Base-by-base conservation (phyloP, 805 yeast species). In the Clavispora asparagi region DNA sequence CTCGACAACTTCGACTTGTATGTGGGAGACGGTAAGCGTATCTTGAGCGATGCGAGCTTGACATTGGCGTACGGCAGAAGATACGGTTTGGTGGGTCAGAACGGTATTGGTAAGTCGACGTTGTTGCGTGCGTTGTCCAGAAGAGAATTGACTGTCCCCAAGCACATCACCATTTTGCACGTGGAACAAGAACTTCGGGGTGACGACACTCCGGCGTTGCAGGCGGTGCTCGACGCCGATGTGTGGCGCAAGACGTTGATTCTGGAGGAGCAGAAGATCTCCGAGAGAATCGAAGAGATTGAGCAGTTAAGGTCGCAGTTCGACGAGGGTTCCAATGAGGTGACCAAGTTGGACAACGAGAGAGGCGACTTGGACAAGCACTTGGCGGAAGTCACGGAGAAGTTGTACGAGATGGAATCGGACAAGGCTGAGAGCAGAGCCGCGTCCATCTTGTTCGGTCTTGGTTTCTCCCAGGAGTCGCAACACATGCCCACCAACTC, bases 61-160 rank as follows among this genome's bases (percentile, higher is more conserved):
- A 83, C 96, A 1, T 77, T 94, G 53, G 83, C 96, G 27, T 84
- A 84, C 63, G 99, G 99, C 45, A 89, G 87, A 65, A 81, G 98
- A 64, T 94, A 94, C 58, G 99, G 99, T 81, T 71, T 94, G 44
- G 97, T 94, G 39, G 99, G 99, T 67, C 95, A 91, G 64, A 94
- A 94, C 73, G 99, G 99, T 92, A 91, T 94, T 56, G 99, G 99
- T 83, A 94, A 94, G 67, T 91, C 98, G 39, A 94, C 99, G 0
- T 71, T 94, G 44, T 73, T 94, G 62, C 78, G 88, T 55, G 99
- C 99, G 0, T 72, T 94, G 44, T 85, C 97, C 1, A 81, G 95
- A 65, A 85, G 99, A 78, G 99, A 94, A 62, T 74, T 94, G 57
- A 82, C 89, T 47, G 85, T 94, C 56, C 98, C 99, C 12, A 90